Conservation (phyloP, 768 basidiomycete genomes). For the Pisolithus sp. region DNA sequence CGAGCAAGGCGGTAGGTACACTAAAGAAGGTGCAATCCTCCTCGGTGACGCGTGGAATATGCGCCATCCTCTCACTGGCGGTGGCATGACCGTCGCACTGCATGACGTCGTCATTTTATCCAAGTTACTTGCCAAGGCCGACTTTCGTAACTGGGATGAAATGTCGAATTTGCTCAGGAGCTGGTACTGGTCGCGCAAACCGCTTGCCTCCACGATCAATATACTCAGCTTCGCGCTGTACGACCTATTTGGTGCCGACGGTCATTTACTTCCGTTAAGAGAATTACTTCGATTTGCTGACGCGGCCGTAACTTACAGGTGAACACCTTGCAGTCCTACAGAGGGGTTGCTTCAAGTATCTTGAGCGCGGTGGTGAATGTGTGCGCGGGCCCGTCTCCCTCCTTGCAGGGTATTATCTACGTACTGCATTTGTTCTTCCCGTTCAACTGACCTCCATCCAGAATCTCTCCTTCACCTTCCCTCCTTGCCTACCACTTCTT, state of each 20-base stretch:
- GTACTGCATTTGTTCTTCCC: not conserved
- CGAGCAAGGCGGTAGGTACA: slow-evolving; percentile 46
- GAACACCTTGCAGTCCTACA: slow-evolving; percentile 57
- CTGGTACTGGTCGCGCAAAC: slow-evolving; percentile 88
- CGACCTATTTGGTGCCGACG: slow-evolving; percentile 90
- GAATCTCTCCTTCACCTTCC: slow-evolving; percentile 72
- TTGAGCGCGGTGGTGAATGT: slow-evolving; percentile 88
- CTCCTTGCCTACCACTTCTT: slow-evolving; percentile 91
- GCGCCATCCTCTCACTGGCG: slow-evolving; percentile 97
- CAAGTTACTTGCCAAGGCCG: slow-evolving; percentile 47
- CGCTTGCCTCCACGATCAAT: slow-evolving; percentile 80
- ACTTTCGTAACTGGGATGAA: slow-evolving; percentile 43
- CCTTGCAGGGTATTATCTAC: slow-evolving; percentile 68
- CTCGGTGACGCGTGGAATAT: slow-evolving; percentile 98
- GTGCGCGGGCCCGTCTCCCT: slow-evolving; percentile 84
- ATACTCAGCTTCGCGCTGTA: slow-evolving; percentile 91
- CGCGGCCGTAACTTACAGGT: slow-evolving; percentile 34
- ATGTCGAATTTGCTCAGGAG: slow-evolving; percentile 47
- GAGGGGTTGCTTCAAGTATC: slow-evolving; percentile 95
- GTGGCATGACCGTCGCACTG: slow-evolving; percentile 96
- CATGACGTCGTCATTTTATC: slow-evolving; percentile 76
- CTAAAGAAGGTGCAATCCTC: slow-evolving; percentile 69
- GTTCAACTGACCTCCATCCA: slow-evolving; percentile 22
- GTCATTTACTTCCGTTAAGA: slow-evolving; percentile 37
- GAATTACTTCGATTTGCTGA: not conserved